A percentile compares a stretch with the other conserved stretches of the same genome.
phyloP scores from a whole-genome alignment of 306 rosid species.

The Ziziphus jujuba region DNA sequence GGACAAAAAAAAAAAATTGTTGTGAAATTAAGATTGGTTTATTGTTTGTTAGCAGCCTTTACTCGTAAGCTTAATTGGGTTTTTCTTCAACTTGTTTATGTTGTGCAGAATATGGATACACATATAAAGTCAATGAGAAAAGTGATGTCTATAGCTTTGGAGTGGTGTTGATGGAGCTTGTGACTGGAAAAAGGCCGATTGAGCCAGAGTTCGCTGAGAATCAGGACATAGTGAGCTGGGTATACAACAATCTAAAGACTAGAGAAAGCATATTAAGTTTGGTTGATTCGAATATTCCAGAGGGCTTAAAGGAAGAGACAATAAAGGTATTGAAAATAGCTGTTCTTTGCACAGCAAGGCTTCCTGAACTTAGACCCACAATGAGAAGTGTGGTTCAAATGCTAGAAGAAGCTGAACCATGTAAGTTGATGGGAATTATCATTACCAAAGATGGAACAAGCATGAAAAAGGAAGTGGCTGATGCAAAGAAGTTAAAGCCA shows the following conservation, averaged over 20 bases:
- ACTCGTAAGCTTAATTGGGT: no score
- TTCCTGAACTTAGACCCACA: conserved; percentile 66
- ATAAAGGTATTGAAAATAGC: conserved; percentile 67
- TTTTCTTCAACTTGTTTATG: neutral
- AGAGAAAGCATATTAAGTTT: conserved; percentile 43
- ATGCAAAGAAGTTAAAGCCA: conserved; percentile 19
- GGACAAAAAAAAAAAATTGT: no score
- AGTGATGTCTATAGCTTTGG: conserved; percentile 95
- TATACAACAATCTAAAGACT: conserved; percentile 47
- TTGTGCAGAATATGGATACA: conserved; percentile 80
- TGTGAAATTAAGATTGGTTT: no score
- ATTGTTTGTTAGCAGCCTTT: no score
- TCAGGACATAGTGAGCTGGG: conserved; percentile 80
- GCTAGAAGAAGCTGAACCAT: conserved; percentile 70
- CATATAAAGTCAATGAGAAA: conserved; percentile 78
- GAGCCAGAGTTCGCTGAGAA: conserved; percentile 78
- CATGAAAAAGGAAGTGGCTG: conserved; percentile 28
- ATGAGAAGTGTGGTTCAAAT: conserved; percentile 91
- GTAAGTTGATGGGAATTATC: conserved; percentile 53
- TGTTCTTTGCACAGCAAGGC: conserved; percentile 61
- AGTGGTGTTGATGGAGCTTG: conserved; percentile 86
- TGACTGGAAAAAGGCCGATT: conserved; percentile 74
- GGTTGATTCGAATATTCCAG: conserved; percentile 61
- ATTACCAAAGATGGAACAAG: conserved; percentile 49
- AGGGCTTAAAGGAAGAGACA: conserved; percentile 56